phyloP scores from a whole-genome alignment of 805 yeast species.

The Barnettozyma sucrosica region DNA sequence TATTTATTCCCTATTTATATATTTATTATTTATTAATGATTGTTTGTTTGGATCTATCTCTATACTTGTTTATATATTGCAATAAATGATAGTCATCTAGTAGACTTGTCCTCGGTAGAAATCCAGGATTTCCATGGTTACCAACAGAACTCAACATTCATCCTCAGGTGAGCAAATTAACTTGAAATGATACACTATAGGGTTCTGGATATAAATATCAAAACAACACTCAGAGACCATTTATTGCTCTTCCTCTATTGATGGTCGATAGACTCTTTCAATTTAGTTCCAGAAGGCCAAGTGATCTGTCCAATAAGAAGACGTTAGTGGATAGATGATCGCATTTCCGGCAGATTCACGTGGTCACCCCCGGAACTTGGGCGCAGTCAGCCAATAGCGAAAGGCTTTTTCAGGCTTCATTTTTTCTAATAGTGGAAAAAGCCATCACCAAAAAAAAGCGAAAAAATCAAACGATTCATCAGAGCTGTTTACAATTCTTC shows the following conservation, averaged over 20 bases:
- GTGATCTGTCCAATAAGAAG: no score
- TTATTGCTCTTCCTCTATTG: no score
- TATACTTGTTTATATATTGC: background rate
- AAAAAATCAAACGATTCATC: conserved; percentile 13
- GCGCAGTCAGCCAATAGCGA: conserved; percentile 11
- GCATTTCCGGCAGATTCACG: background rate
- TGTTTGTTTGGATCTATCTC: conserved; percentile 1
- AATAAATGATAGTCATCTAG: background rate
- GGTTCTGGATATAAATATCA: no score
- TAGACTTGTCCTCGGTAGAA: no score
- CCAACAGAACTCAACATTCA: no score
- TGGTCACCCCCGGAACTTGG: conserved; percentile 1
- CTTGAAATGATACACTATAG: no score
- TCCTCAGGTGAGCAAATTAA: no score
- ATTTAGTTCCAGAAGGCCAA: no score
- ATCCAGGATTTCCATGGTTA: background rate
- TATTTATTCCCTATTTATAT: conserved; percentile 3
- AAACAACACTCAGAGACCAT: no score
- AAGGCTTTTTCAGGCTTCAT: conserved; percentile 10
- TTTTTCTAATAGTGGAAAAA: conserved; percentile 7
- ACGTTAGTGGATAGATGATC: no score
- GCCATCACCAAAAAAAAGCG: conserved; percentile 8
- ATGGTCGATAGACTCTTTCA: no score
- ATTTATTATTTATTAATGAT: conserved; percentile 1
- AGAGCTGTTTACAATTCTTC: background rate